Percentiles rank a stretch among this genome's conserved stretches.
phyloP scores from a whole-genome alignment of 2,329 filamentous ascomycete genomes.

The Pestalotiopsis sp. region DNA sequence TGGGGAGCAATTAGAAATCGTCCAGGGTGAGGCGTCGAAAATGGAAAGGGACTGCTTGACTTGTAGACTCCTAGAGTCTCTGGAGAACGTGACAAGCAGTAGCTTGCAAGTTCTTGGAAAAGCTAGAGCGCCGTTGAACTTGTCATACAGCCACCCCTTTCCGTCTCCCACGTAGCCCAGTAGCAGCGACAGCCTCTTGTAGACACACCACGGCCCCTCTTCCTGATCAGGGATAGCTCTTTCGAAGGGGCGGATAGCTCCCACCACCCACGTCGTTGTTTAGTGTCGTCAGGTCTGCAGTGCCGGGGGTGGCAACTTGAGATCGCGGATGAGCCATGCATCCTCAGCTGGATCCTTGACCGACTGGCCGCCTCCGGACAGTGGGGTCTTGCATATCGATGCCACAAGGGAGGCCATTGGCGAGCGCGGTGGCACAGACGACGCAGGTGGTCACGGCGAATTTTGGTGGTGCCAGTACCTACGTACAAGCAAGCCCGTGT shows the following conservation, averaged over 20 bases:
- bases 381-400: slow-evolving; percentile 9
- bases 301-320: slow-evolving; percentile 8
- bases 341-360: slow-evolving; percentile 14
- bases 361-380: slow-evolving; percentile 5
- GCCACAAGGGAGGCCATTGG: slow-evolving; percentile 2
- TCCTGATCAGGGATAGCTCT: background rate
- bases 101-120: background rate
- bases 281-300: background rate
- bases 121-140: slow-evolving; percentile 6
- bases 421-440: slow-evolving; percentile 6
- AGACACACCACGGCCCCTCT: background rate
- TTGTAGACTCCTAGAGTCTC: background rate
- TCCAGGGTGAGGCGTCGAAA: slow-evolving; percentile 7
- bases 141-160: background rate
- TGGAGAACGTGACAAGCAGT: background rate
- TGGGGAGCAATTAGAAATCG: slow-evolving; percentile 7
- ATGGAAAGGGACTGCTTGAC: background rate
- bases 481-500: background rate
- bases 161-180: background rate
- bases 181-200: background rate
- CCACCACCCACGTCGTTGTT: background rate
- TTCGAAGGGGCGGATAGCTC: slow-evolving; percentile 2
- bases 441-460: slow-evolving; percentile 3
- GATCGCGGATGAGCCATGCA: slow-evolving; percentile 6
- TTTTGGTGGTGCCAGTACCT: background rate